phyloP scores from a whole-genome alignment of 257 asterid genomes.

The Ajuga chamaepitys region DNA sequence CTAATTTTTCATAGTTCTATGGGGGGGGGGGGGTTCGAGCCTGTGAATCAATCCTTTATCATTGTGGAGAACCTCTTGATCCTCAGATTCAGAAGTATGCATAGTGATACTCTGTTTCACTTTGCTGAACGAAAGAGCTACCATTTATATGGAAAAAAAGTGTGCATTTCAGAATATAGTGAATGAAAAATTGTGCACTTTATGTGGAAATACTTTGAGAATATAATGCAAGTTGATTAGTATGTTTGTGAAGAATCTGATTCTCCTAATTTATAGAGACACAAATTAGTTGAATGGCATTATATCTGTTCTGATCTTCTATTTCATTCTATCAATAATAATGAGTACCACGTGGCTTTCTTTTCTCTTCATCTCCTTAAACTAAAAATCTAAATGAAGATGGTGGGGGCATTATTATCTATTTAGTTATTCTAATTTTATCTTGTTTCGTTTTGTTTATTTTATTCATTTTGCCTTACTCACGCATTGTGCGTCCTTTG shows the following conservation, averaged over 20 bases:
- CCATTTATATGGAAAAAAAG: conserved; percentile 6
- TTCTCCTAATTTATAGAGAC: conserved; percentile 14
- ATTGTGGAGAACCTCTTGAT: conserved; percentile 1
- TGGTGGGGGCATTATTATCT: no score
- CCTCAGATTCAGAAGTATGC: conserved; percentile 11
- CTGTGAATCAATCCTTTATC: not conserved
- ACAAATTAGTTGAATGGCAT: not conserved
- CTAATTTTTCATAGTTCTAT: no score
- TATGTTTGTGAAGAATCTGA: conserved; percentile 8
- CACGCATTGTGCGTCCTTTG: no score
- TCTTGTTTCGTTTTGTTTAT: no score
- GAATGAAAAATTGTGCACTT: no score
- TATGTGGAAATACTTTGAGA: conserved; percentile 8
- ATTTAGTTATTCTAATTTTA: no score
- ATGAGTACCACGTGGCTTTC: no score
- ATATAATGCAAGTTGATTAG: not conserved
- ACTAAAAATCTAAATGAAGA: no score
- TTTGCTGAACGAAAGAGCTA: not conserved
- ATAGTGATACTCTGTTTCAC: not conserved
- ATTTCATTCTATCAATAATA: no score
- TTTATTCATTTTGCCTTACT: no score
- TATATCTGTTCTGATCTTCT: not conserved
- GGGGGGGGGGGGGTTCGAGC: no score
- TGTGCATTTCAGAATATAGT: not conserved
- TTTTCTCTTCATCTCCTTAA: no score